These are phyloP conservation scores for Cladosporium sp. DNA, from an alignment of 2,329 filamentous ascomycete genomes.

Conservation along the genomic window DNA sequence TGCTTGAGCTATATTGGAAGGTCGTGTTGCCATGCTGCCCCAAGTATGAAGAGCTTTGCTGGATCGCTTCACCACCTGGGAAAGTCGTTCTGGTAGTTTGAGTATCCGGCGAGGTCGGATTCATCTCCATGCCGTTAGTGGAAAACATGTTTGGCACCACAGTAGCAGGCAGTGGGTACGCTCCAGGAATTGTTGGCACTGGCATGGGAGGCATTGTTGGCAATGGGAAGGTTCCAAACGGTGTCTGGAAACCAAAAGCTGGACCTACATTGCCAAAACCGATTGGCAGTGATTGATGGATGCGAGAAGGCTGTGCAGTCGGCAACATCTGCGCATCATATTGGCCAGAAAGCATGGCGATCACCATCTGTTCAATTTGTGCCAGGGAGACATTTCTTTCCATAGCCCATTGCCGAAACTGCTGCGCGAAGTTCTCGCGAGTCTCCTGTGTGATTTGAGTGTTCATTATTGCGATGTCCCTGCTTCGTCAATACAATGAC, in stretches of 20 bases:
- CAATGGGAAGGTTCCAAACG: neutral
- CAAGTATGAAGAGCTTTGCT: conserved; percentile 18
- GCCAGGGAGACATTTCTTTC: neutral
- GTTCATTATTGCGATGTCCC: neutral
- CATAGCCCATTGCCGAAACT: conserved; percentile 1
- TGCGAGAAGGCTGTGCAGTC: neutral
- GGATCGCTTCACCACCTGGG: conserved; percentile 16
- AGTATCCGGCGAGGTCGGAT: neutral
- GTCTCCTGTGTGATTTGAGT: neutral
- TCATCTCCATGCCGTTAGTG: neutral
- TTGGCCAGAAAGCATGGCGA: neutral
- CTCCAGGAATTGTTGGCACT: neutral
- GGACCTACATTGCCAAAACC: neutral
- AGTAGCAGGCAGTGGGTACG: neutral
- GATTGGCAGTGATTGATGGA: neutral
- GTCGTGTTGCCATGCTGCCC: conserved; percentile 8
- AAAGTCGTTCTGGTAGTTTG: neutral
- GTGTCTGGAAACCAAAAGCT: neutral
- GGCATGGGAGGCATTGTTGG: neutral
- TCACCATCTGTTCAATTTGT: conserved; percentile 6
- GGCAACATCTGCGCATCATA: neutral
- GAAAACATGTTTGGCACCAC: neutral
- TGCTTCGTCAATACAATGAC: neutral
- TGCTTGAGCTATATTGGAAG: conserved; percentile 19
- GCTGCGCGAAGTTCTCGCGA: neutral